These are phyloP conservation scores for Chytriomyces hyalinus DNA, from an alignment of 192 early-diverging fungal genomes.

Conservation along the genomic window DNA sequence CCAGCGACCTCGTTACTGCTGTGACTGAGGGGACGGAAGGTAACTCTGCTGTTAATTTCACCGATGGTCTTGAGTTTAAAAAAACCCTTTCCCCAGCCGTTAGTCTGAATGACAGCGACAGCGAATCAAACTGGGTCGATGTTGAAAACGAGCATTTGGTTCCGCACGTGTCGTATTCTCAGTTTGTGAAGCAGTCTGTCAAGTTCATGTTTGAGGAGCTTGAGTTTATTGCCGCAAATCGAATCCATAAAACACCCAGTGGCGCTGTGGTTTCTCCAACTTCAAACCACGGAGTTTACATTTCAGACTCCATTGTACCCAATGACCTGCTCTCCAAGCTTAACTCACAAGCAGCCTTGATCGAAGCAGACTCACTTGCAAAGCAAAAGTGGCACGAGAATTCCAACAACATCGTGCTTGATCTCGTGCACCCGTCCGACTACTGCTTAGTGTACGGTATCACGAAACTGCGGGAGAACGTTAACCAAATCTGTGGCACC, in stretches of 20 bases:
- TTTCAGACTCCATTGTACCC: constrained; percentile 4
- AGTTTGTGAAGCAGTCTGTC: background rate
- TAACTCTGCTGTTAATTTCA: too few relatives aligned
- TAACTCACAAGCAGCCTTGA: background rate
- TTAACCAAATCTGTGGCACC: constrained; percentile 17
- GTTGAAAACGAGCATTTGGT: too few relatives aligned
- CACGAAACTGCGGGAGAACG: constrained; percentile 3
- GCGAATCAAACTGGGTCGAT: too few relatives aligned
- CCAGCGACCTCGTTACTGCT: too few relatives aligned
- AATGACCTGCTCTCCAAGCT: background rate
- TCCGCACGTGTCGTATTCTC: background rate
- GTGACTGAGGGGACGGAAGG: too few relatives aligned
- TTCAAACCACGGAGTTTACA: constrained; percentile 16
- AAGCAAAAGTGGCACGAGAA: constrained; percentile 56
- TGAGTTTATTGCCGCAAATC: background rate
- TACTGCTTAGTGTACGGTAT: constrained; percentile 44
- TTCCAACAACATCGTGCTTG: constrained; percentile 48
- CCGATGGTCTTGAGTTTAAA: too few relatives aligned
- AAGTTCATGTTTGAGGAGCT: constrained; percentile 17
- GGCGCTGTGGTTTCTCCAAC: constrained; percentile 7
- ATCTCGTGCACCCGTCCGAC: constrained; percentile 62
- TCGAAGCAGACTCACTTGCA: constrained; percentile 26
- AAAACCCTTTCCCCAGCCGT: too few relatives aligned
- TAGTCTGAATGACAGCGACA: too few relatives aligned
- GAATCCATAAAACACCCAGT: background rate